Evolutionary conservation across 495 filamentous ascomycete species (phyloP).

Genomic region (Corynascus novoguineensis): DNA sequence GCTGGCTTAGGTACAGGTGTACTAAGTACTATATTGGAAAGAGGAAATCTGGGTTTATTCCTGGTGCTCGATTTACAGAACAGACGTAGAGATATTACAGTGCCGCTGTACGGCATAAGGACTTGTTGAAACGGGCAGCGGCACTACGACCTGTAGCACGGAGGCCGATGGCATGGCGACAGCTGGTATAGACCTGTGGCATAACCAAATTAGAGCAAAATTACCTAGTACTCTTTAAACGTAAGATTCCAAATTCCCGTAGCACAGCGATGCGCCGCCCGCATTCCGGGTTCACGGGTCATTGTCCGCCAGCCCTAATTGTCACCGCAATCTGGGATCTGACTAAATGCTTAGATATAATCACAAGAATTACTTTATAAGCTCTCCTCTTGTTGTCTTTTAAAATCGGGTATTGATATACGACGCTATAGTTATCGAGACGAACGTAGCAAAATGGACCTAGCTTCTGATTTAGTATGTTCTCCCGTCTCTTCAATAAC

Average conservation of each 20-base stretch:
- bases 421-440: neutral
- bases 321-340: neutral
- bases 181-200: neutral
- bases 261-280: neutral
- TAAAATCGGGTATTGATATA: neutral
- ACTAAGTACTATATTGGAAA: neutral
- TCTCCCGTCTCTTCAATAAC: neutral
- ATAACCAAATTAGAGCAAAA: neutral
- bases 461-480: neutral
- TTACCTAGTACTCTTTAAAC: neutral
- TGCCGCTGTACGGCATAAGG: neutral
- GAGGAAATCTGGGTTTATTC: neutral
- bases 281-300: neutral
- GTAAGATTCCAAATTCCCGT: neutral
- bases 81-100: constrained; percentile 1
- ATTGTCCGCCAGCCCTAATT: neutral
- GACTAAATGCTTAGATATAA: neutral
- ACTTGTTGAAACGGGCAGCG: constrained; percentile 4
- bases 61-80: neutral
- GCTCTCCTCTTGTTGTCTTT: neutral
- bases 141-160: constrained; percentile 1
- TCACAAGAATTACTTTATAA: neutral
- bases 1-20: neutral
- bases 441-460: neutral
- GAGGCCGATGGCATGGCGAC: neutral